Evolutionary conservation across 352 stramenopile genomes (phyloP).

Genomic region (Pythium diclinum): DNA sequence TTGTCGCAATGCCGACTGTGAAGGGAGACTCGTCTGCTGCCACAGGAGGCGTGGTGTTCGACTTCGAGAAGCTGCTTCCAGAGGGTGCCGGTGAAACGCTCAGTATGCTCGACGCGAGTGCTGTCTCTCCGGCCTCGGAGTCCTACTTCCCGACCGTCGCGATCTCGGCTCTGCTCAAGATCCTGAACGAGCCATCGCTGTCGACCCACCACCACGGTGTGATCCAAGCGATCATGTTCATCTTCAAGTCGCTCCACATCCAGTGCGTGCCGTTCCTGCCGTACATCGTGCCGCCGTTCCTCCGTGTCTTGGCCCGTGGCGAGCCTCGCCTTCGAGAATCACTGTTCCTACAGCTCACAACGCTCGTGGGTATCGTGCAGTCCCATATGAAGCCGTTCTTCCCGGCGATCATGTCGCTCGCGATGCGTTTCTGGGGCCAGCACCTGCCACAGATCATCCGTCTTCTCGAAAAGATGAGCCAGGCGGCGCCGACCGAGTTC

Average conservation of each 20-base stretch:
- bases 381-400: conserved; percentile 97
- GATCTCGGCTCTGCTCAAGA: conserved; percentile 95
- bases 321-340: conserved; percentile 93
- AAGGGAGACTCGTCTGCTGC: conserved; percentile 9
- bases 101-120: conserved; percentile 58
- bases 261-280: conserved; percentile 96
- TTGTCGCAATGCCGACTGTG: background rate
- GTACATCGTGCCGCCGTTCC: conserved; percentile 96
- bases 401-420: conserved; percentile 94
- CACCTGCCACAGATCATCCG: conserved; percentile 95
- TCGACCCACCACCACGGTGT: conserved; percentile 95
- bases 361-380: conserved; percentile 94
- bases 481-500: conserved; percentile 77
- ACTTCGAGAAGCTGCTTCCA: conserved; percentile 68
- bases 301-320: conserved; percentile 90
- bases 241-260: conserved; percentile 96
- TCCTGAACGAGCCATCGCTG: conserved; percentile 95
- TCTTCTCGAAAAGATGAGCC: conserved; percentile 91
- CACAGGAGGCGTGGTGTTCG: conserved; percentile 32
- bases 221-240: conserved; percentile 98
- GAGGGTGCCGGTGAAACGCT: conserved; percentile 39
- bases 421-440: conserved; percentile 95
- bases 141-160: conserved; percentile 97
- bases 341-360: conserved; percentile 96
- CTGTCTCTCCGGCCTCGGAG: conserved; percentile 77